Base-by-base conservation (phyloP, 2,329 filamentous ascomycete genomes). In the Hypoxylon rubiginosum region DNA sequence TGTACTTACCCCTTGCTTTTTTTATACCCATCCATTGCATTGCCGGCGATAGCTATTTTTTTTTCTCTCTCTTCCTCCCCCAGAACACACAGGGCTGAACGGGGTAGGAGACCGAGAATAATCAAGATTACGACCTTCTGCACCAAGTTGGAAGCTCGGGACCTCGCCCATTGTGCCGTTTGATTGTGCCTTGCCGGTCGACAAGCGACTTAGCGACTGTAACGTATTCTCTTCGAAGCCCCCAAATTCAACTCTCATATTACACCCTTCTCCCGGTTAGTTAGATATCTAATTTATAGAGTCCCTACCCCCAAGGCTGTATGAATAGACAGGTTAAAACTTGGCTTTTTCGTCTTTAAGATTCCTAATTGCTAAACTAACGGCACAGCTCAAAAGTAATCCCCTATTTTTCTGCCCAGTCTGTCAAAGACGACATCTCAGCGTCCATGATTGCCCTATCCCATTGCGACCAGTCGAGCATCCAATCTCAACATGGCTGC, bases 361-460 rank as follows among this genome's bases (percentile, higher is more conserved):
- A 54, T 49, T 56, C 52, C 28, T 7, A 45, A 39, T 62, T 49
- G 46, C 61, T 53, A 34, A 56, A 67, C 56, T 61, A 57, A 69
- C 49, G 41, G 43, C 45, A n/a, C 39, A 65, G 64, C 57, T 49
- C 63, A 30, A 55, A 36, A 52, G 15, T 57, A 56, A 54, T 41
- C 15, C 21, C 21, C 11, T 46, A 64, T 57, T 62, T 58, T 67
- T 59, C 57, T 54, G 60, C 50, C 41, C 24, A 60, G 51, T 66
- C 66, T 64, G 66, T 73, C 63, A n/a, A 65, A 71, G 71, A 67
- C 72, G 58, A 69, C 48, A 68, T 65, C 56, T 60, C 72, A 81
- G 82, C 81, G 81, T 82, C 83, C 84, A 88, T 88, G 85, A 82
- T 81, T 85, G 77, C 81, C 78, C 80, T 78, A 78, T 74, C 77